A percentile compares a stretch with the other conserved stretches of the same genome.
Conservation (phyloP, 164 flowering plant species). For the Malania oleifera region DNA sequence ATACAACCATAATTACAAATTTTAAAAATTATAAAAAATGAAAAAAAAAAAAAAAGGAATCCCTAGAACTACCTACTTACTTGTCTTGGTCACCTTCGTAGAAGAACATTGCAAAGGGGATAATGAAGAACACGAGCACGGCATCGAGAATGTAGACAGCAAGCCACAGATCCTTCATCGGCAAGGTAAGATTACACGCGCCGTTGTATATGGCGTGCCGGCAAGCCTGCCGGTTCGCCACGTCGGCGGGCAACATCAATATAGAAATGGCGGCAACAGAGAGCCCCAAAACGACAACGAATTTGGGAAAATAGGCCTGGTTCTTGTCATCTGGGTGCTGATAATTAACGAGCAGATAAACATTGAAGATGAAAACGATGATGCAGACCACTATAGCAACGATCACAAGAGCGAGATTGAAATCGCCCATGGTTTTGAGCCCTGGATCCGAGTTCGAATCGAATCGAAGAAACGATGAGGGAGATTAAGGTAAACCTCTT, state of each 20-base stretch:
- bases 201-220: constrained; percentile 86
- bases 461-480: no score
- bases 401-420: constrained; percentile 84
- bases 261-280: constrained; percentile 87
- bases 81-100: constrained; percentile 99
- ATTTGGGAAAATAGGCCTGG: constrained; percentile 95
- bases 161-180: constrained; percentile 97
- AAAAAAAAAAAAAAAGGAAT: no score
- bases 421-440: constrained; percentile 95
- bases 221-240: constrained; percentile 95
- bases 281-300: constrained; percentile 90
- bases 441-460: constrained; percentile 10
- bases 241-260: constrained; percentile 96
- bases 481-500: no score
- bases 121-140: constrained; percentile 82
- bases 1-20: no score
- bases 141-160: constrained; percentile 84
- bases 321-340: constrained; percentile 95
- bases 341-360: constrained; percentile 89
- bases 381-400: constrained; percentile 84
- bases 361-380: constrained; percentile 74
- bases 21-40: no score
- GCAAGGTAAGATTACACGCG: constrained; percentile 84
- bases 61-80: no score
- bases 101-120: constrained; percentile 96